phyloP scores from a whole-genome alignment of 2,329 filamentous ascomycete genomes.

The Sclerotiophoma versabilis region DNA sequence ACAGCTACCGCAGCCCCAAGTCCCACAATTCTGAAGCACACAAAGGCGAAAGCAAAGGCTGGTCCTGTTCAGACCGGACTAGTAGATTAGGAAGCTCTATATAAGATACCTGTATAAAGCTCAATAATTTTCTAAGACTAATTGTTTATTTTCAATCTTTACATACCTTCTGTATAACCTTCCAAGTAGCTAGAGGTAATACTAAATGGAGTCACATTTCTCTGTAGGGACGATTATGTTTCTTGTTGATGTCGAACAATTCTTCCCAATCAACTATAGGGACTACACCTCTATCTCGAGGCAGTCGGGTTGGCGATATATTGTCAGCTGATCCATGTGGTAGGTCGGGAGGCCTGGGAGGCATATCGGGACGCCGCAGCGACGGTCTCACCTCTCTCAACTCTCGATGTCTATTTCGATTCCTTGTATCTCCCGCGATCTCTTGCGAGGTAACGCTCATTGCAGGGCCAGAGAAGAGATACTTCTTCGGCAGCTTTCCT shows the following conservation, averaged over 20 bases:
- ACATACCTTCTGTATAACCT: no score
- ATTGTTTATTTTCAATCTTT: no score
- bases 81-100: background rate
- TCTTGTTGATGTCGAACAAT: background rate
- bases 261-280: background rate
- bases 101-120: background rate
- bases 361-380: background rate
- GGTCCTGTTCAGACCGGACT: background rate
- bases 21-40: background rate
- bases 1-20: background rate
- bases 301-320: background rate
- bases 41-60: background rate
- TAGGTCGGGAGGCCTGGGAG: background rate
- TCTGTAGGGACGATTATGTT: no score
- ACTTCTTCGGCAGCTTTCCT: background rate
- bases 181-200: no score
- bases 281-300: background rate
- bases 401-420: background rate
- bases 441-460: background rate
- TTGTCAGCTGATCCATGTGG: background rate
- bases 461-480: background rate
- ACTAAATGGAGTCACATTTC: no score
- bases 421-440: background rate
- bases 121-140: no score
- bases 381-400: background rate